Evolutionary conservation across 2,329 filamentous ascomycete species (phyloP).

Genomic region (Conoideocrella luteorostrata): DNA sequence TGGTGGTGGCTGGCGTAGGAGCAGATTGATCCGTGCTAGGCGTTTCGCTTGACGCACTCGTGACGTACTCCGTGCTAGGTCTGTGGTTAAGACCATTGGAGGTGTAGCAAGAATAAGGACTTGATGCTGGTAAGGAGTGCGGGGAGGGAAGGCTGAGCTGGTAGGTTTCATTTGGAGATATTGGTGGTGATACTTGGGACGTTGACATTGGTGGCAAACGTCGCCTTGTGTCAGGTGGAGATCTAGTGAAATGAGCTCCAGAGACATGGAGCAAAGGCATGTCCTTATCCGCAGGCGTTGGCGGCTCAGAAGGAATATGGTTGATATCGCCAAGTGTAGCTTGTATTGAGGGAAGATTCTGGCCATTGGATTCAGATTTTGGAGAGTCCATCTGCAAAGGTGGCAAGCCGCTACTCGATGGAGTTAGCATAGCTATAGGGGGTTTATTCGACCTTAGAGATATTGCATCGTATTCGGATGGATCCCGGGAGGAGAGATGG

Average conservation of each 20-base stretch:
- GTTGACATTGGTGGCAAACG: constrained; percentile 25
- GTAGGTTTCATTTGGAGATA: constrained; percentile 43
- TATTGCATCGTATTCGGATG: constrained; percentile 6
- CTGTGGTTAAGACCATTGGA: constrained; percentile 27
- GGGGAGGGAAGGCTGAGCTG: constrained; percentile 42
- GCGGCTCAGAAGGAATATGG: constrained; percentile 22
- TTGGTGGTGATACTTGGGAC: constrained; percentile 35
- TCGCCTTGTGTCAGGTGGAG: constrained; percentile 27
- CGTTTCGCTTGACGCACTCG: constrained; percentile 37
- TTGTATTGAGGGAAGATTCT: constrained; percentile 32
- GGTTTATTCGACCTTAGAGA: constrained; percentile 15
- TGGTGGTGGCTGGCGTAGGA: constrained; percentile 34
- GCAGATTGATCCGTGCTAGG: constrained; percentile 38
- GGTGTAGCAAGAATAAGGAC: constrained; percentile 31
- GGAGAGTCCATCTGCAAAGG: constrained; percentile 31
- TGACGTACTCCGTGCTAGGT: constrained; percentile 35
- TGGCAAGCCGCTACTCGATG: constrained; percentile 25
- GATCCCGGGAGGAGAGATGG: constrained; percentile 6
- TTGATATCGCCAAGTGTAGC: constrained; percentile 30
- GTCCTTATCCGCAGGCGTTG: constrained; percentile 26
- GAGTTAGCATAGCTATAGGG: constrained; percentile 17
- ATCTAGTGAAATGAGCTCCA: constrained; percentile 23
- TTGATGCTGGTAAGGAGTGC: constrained; percentile 31
- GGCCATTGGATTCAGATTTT: constrained; percentile 27
- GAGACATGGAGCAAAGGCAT: constrained; percentile 17